Percentiles rank a stretch among this genome's conserved stretches.
These are phyloP conservation scores for Leccinum olivaceoglutinosum DNA, from an alignment of 1,284 basidiomycete species.

Conservation along the genomic window DNA sequence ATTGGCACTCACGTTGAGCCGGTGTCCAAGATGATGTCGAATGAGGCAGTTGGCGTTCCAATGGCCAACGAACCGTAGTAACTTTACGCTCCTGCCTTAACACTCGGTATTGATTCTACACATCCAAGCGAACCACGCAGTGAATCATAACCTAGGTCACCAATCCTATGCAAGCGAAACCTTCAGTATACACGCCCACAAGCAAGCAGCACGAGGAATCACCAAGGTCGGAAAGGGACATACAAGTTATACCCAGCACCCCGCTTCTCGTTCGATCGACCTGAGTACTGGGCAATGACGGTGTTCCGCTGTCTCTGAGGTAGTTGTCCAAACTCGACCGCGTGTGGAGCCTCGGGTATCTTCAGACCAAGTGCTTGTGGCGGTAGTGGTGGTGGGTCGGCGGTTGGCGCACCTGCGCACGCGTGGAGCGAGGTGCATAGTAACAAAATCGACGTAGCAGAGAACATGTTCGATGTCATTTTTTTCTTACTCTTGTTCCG, in stretches of 20 bases:
- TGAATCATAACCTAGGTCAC: conserved; percentile 25
- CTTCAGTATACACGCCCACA: conserved; percentile 5
- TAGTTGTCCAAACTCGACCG: conserved; percentile 15
- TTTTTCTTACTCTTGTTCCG: not conserved
- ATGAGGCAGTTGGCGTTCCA: conserved; percentile 35
- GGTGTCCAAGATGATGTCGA: conserved; percentile 46
- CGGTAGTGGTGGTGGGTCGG: conserved; percentile 37
- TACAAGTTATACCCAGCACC: conserved; percentile 28
- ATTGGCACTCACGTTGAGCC: conserved; percentile 43
- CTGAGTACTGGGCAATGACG: conserved; percentile 18
- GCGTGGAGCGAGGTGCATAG: conserved; percentile 13
- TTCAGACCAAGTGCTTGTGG: conserved; percentile 18
- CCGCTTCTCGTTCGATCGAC: conserved; percentile 15
- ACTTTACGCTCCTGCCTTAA: conserved; percentile 17
- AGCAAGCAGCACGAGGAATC: not conserved
- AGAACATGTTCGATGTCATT: conserved; percentile 15
- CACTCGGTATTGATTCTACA: not conserved
- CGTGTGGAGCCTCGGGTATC: conserved; percentile 30
- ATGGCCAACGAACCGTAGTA: conserved; percentile 39
- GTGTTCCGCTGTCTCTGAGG: conserved; percentile 26
- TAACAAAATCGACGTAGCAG: conserved; percentile 10
- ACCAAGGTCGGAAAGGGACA: not conserved
- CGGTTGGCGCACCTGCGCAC: conserved; percentile 12
- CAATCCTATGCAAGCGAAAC: conserved; percentile 11
- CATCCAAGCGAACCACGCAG: conserved; percentile 6